Base-by-base conservation (phyloP, 176 grass and related monocot genomes). In the Aegilops bicornis region DNA sequence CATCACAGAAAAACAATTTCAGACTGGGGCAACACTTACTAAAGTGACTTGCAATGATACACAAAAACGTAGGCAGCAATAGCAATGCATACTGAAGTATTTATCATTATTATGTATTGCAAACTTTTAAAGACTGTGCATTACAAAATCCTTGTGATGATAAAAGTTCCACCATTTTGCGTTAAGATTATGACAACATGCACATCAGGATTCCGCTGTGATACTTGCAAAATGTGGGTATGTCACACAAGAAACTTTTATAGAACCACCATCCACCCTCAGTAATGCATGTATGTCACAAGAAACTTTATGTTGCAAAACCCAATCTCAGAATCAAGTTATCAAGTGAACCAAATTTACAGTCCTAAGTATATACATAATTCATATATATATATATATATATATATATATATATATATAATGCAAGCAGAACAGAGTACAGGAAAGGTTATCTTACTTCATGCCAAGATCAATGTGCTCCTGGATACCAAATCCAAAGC, bases 401-500 rank as follows among this genome's bases (percentile, higher is more conserved):
- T 45, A n/a, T 9, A 23, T 17, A 63, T 45, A n/a, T 9, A 2
- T 20, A 4, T n/a, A 69, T 45, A n/a, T 9, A 23, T 17, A 63
- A 12, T 33, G 4, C 36, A 82, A 47, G 8, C 13, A 39, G 31
- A 65, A 64, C 3, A 4, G 14, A 68, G 20, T 23, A 75, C 13
- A 37, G 30, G 20, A 60, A 22, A 89, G 20, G 9, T 64, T 12
- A 52, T 64, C 88, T 83, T 88, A 93, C 91, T 93, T 93, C 77
- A 93, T 93, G 62, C 91, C 91, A 82, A 93, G 91, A 90, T 93
- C 91, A 86, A 93, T 93, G 73, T 90, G 91, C 78, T 93, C 91
- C 80, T 90, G 91, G 20, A 93, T 93, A 84, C 88, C 88, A 33
- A 93, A 93, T 3, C 86, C 91, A 64, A 93, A 93, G 83, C 88